phyloP scores from a whole-genome alignment of 768 basidiomycete species.

The Amanita brunnescens region DNA sequence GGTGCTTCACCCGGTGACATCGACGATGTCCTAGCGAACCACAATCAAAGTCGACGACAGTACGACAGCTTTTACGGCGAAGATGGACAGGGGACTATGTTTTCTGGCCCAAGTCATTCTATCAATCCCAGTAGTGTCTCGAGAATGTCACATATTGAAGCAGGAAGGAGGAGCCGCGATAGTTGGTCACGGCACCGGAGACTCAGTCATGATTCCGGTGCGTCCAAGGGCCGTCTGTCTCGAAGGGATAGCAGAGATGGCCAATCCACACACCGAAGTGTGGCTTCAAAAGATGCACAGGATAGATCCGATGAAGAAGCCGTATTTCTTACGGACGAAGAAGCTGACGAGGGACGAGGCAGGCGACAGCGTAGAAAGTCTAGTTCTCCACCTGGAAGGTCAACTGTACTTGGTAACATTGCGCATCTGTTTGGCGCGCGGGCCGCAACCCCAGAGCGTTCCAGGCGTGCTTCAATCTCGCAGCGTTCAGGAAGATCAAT shows the following conservation, averaged over 20 bases:
- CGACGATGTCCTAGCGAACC: constrained; percentile 43
- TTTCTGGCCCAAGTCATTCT: constrained; percentile 65
- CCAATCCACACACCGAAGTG: constrained; percentile 31
- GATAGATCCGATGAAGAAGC: constrained; percentile 20
- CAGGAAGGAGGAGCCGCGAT: constrained; percentile 48
- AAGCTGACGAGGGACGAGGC: constrained; percentile 13
- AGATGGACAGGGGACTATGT: constrained; percentile 59
- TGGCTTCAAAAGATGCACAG: constrained; percentile 26
- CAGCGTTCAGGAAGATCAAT: constrained; percentile 44
- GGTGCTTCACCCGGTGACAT: constrained; percentile 78
- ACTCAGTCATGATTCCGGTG: constrained; percentile 41
- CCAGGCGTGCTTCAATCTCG: constrained; percentile 48
- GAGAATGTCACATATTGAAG: constrained; percentile 61
- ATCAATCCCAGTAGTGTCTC: constrained; percentile 75
- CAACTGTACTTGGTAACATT: constrained; percentile 54
- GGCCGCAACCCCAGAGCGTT: constrained; percentile 29
- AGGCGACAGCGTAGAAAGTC: constrained; percentile 24
- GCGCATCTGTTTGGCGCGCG: constrained; percentile 55
- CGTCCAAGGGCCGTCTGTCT: constrained; percentile 20
- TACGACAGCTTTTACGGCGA: constrained; percentile 49
- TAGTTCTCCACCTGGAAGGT: constrained; percentile 28
- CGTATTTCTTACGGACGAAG: constrained; percentile 19
- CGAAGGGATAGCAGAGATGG: constrained; percentile 39
- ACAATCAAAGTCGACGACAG: constrained; percentile 46
- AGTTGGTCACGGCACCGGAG: constrained; percentile 40